Evolutionary conservation across 768 basidiomycete genomes (phyloP), one percentile per base, ranked within the genome.

Genomic region (Dioszegia aurantiaca): DNA sequence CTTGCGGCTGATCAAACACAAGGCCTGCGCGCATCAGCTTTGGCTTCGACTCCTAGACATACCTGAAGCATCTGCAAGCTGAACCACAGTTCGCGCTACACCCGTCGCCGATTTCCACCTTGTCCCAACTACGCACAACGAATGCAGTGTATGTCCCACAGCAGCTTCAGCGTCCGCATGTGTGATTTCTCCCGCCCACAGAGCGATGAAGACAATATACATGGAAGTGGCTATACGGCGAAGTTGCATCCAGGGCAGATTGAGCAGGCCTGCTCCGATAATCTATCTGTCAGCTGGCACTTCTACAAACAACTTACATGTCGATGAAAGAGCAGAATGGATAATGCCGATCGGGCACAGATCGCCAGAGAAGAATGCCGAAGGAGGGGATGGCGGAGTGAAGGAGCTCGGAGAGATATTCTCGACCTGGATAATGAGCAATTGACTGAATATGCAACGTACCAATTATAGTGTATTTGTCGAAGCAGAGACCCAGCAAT

Each of bases 381-480:
- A 1, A 63, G 55, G 12, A 56, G 54, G 10, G 58, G 40, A 30
- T 63, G 42, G 4, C 41, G 24, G 19, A 63, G 42, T 17, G 37
- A 51, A 3, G 62, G 62, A 3, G 49, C 62, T 10, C 62, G 37
- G 2, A 63, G n/a, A 10, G 62, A 58, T 10, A 63, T 63, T 12
- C 62, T 58, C 21, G 44, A 48, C 61, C 61, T 62, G 6, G 33
- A 6, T 14, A 33, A 33, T 33, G 8, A 6, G 8, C 33, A 6
- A 27, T 26, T 10, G 4, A 27, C 26, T 27, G 31, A 36, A 27
- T 21, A 33, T n/a, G 11, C 39, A 21, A 6, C 47, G 37, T 26
- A 63, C 62, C 62, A 63, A 41, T 63, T 56, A 33, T 59, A 63
- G 26, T 63, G 62, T 24, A 63, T 63, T 41, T 63, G 62, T 21